phyloP scores from a whole-genome alignment of 2,329 filamentous ascomycete genomes.

The Fusarium beomiforme region DNA sequence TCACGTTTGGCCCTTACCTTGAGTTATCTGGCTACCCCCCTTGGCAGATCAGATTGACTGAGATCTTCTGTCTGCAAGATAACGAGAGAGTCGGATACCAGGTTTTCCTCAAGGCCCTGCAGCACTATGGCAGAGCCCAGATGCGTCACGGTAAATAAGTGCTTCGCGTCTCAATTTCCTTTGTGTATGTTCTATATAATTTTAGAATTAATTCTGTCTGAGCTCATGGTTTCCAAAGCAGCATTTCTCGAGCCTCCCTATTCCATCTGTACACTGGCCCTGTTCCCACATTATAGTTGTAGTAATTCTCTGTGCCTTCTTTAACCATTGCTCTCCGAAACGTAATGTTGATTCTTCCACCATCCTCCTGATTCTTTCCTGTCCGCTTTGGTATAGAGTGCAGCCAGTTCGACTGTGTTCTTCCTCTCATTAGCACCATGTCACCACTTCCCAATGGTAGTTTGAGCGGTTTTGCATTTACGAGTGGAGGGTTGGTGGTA shows the following conservation, averaged over 20 bases:
- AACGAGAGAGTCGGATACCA: conserved; percentile 92
- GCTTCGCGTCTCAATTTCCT: background rate
- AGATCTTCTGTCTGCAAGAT: conserved; percentile 85
- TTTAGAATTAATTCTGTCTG: conserved; percentile 27
- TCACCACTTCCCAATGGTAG: conserved; percentile 72
- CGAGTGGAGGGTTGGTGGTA: conserved; percentile 42
- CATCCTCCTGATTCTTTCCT: conserved; percentile 69
- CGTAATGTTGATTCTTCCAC: conserved; percentile 79
- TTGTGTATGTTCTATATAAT: conserved; percentile 2
- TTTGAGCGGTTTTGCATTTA: conserved; percentile 55
- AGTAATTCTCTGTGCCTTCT: conserved; percentile 83
- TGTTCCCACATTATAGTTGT: conserved; percentile 81
- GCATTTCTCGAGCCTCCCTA: conserved; percentile 61
- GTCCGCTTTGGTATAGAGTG: conserved; percentile 82
- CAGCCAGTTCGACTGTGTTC: conserved; percentile 80
- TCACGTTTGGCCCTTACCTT: conserved; percentile 86
- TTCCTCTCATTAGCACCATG: conserved; percentile 81
- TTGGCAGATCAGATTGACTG: conserved; percentile 94
- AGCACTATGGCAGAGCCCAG: conserved; percentile 86
- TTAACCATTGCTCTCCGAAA: conserved; percentile 77
- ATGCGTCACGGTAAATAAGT: conserved; percentile 80
- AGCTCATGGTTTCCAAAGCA: conserved; percentile 48
- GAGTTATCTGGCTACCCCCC: conserved; percentile 92
- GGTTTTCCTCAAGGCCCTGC: conserved; percentile 86
- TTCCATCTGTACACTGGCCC: conserved; percentile 78